phyloP scores from a whole-genome alignment of 108 stramenopile species.

The Epithemia pelagica region DNA sequence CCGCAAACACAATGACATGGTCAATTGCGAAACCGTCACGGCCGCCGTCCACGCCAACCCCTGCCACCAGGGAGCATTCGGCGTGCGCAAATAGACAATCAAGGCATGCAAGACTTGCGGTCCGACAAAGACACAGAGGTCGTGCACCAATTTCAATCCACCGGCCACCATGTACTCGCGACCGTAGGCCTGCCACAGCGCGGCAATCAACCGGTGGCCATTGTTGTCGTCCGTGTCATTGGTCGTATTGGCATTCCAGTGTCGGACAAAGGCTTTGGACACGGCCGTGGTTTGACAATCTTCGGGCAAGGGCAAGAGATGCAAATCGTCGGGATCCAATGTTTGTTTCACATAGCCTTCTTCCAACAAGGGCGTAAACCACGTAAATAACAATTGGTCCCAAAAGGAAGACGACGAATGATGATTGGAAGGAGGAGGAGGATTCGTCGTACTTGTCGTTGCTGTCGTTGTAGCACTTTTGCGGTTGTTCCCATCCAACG shows the following conservation, averaged over 20 bases:
- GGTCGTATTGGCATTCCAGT: conserved; percentile 50
- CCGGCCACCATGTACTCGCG: conserved; percentile 59
- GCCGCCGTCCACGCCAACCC: conserved; percentile 50
- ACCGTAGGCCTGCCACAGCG: conserved; percentile 65
- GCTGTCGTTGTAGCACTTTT: too few species aligned
- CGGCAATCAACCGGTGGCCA: conserved; percentile 39
- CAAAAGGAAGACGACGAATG: conserved; percentile 7
- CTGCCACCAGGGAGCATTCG: conserved; percentile 37
- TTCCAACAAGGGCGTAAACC: conserved; percentile 59
- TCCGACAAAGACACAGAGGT: conserved; percentile 80
- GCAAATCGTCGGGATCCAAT: conserved; percentile 65
- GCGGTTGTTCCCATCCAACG: too few species aligned
- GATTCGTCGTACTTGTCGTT: background rate
- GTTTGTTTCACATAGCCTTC: conserved; percentile 52
- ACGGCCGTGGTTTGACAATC: conserved; percentile 46
- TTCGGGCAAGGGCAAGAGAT: conserved; percentile 46
- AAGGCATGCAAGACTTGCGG: conserved; percentile 75
- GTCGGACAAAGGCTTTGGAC: conserved; percentile 27
- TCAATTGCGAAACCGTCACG: conserved; percentile 64
- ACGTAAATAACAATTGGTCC: conserved; percentile 63
- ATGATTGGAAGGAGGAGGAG: background rate
- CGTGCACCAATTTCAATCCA: conserved; percentile 79
- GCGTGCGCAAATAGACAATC: conserved; percentile 59
- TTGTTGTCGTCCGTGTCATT: background rate
- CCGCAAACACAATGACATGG: conserved; percentile 74